Evolutionary conservation across 352 stramenopile genomes (phyloP).

Genomic region (Globisporangium camurandrum): DNA sequence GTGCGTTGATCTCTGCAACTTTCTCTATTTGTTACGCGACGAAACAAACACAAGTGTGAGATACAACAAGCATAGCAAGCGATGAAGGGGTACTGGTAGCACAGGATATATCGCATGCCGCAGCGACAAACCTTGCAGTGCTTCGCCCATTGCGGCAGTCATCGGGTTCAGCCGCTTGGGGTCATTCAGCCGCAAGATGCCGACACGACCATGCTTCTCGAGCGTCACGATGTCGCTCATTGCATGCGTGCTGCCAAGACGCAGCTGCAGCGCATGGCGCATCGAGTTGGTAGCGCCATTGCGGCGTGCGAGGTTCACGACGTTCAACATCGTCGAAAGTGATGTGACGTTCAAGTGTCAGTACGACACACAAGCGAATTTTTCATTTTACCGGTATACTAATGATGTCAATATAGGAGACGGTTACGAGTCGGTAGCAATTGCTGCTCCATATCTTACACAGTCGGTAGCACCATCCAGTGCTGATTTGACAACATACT

Average conservation of each 20-base stretch:
- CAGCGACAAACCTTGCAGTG: slow-evolving; percentile 30
- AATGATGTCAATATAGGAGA: too few relatives aligned
- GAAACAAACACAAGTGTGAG: slow-evolving; percentile 1
- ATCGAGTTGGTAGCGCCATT: not conserved
- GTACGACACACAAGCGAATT: too few relatives aligned
- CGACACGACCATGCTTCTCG: slow-evolving; percentile 35
- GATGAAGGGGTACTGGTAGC: not conserved
- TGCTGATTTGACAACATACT: too few relatives aligned
- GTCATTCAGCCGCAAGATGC: slow-evolving; percentile 62
- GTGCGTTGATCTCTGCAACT: slow-evolving; percentile 40
- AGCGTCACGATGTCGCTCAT: slow-evolving; percentile 42
- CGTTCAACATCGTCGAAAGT: not conserved
- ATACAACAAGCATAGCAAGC: not conserved
- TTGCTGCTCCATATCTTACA: too few relatives aligned
- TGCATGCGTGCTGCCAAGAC: slow-evolving; percentile 8
- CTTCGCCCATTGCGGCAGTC: slow-evolving; percentile 75
- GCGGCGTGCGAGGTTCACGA: not conserved
- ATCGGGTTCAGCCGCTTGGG: slow-evolving; percentile 84
- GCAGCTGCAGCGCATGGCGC: not conserved
- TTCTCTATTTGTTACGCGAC: slow-evolving; percentile 16
- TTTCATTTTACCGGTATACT: too few relatives aligned
- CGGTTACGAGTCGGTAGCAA: too few relatives aligned
- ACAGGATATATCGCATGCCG: not conserved
- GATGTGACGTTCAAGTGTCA: too few relatives aligned
- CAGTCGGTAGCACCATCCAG: too few relatives aligned